A percentile compares a stretch with the other conserved stretches of the same genome.
Conservation (phyloP, 768 basidiomycete genomes). For the Gymnopilus junonius region DNA sequence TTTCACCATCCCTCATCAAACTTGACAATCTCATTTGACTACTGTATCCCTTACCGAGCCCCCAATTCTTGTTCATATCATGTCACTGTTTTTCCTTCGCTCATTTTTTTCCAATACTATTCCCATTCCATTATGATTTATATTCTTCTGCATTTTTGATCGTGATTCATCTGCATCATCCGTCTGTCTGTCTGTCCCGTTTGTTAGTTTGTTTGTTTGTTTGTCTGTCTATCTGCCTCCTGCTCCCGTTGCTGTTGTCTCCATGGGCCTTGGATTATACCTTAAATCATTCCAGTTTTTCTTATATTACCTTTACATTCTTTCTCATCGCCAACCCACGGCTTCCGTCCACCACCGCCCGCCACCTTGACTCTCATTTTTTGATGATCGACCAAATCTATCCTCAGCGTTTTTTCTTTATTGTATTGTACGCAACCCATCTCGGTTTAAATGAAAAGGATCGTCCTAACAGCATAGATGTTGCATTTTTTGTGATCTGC, state of each 20-base stretch:
- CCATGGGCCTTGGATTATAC: not conserved
- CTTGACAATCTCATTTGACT: conserved; percentile 10
- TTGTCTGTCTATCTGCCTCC: conserved; percentile 1
- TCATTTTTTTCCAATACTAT: conserved; percentile 16
- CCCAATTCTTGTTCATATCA: conserved; percentile 14
- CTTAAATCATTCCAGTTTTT: conserved; percentile 1
- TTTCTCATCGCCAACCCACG: not conserved
- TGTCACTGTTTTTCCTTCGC: conserved; percentile 1
- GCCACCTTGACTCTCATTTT: not conserved
- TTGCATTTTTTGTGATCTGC: not conserved
- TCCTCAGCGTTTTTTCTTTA: not conserved
- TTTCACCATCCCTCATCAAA: not conserved
- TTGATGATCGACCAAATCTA: conserved; percentile 7
- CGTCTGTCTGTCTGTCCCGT: not conserved
- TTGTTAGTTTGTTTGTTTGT: too few species aligned
- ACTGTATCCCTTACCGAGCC: conserved; percentile 24
- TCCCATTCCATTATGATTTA: conserved; percentile 14
- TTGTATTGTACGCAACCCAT: conserved; percentile 7
- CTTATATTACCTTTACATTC: conserved; percentile 11
- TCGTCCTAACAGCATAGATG: not conserved
- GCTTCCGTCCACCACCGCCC: not conserved
- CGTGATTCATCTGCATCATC: conserved; percentile 1
- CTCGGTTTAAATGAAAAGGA: conserved; percentile 1
- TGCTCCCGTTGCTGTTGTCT: not conserved
- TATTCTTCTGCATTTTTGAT: conserved; percentile 13